phyloP scores from a whole-genome alignment of 768 basidiomycete genomes.

The Lyophyllum semitale region DNA sequence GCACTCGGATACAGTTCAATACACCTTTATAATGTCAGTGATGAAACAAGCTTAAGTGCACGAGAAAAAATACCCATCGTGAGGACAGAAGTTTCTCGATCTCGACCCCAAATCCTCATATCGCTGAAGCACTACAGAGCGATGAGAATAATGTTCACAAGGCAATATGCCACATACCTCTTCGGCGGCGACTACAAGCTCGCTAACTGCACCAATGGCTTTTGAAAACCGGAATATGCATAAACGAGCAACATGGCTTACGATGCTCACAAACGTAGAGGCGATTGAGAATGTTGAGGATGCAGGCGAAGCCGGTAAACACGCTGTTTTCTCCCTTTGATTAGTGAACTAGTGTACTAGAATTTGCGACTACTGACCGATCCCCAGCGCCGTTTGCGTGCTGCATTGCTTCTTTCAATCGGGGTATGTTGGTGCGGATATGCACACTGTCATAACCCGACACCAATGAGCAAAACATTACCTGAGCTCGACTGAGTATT shows the following conservation, averaged over 20 bases:
- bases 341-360: background rate
- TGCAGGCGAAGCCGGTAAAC: constrained; percentile 61
- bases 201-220: constrained; percentile 45
- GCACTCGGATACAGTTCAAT: constrained; percentile 64
- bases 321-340: constrained; percentile 38
- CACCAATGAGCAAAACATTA: constrained; percentile 62
- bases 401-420: constrained; percentile 63
- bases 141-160: constrained; percentile 1
- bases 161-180: constrained; percentile 43
- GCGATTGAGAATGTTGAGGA: constrained; percentile 54
- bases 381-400: constrained; percentile 71
- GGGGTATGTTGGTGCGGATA: constrained; percentile 59
- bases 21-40: constrained; percentile 35
- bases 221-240: background rate
- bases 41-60: background rate
- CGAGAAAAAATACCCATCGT: constrained; percentile 46
- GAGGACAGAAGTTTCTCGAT: constrained; percentile 52
- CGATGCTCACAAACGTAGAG: constrained; percentile 65
- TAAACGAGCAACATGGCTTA: constrained; percentile 30
- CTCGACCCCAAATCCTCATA: constrained; percentile 55
- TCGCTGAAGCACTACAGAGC: constrained; percentile 52
- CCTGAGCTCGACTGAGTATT: constrained; percentile 53
- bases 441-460: constrained; percentile 70
- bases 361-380: constrained; percentile 37
- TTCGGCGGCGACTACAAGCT: constrained; percentile 57